Percentiles rank a stretch among this genome's conserved stretches.
Evolutionary conservation across 2,329 filamentous ascomycete genomes (phyloP).

Genomic region (Cytospora piceicola): DNA sequence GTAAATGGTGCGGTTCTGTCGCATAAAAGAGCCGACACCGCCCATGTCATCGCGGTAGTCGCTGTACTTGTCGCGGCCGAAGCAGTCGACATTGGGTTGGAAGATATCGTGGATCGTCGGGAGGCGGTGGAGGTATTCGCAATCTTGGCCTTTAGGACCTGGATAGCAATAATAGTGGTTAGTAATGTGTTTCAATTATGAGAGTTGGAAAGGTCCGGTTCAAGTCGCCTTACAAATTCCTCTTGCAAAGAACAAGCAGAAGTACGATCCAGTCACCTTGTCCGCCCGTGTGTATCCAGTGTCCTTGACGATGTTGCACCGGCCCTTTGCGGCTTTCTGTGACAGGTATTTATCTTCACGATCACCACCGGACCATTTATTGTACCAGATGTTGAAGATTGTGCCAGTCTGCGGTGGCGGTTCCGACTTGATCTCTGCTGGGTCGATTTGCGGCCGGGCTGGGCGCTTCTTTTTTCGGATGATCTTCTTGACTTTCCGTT

Average conservation of each 20-base stretch:
- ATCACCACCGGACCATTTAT: conserved; percentile 97
- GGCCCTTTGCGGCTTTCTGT: conserved; percentile 78
- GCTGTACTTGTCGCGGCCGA: conserved; percentile 87
- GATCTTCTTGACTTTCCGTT: conserved; percentile 83
- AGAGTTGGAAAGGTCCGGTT: not conserved
- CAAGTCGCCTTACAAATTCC: conserved; percentile 62
- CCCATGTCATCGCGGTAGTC: conserved; percentile 98
- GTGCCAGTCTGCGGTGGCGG: conserved; percentile 91
- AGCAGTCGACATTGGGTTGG: conserved; percentile 93
- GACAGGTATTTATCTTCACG: conserved; percentile 88
- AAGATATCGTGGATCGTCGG: conserved; percentile 88
- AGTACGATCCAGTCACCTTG: conserved; percentile 77
- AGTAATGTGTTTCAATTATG: not conserved
- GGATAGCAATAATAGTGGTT: not conserved
- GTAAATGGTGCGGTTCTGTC: conserved; percentile 93
- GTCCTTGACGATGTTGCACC: conserved; percentile 84
- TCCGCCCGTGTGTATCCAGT: conserved; percentile 80
- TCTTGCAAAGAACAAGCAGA: conserved; percentile 91
- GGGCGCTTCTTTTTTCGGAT: conserved; percentile 89
- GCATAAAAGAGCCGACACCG: conserved; percentile 90
- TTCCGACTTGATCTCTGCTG: conserved; percentile 78
- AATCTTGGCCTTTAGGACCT: conserved; percentile 84
- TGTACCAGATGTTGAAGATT: conserved; percentile 99
- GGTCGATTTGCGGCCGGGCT: conserved; percentile 88
- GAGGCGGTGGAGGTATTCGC: conserved; percentile 89